Conservation (phyloP, 495 filamentous ascomycete genomes). For the Penicillium cosmopolitanum region DNA sequence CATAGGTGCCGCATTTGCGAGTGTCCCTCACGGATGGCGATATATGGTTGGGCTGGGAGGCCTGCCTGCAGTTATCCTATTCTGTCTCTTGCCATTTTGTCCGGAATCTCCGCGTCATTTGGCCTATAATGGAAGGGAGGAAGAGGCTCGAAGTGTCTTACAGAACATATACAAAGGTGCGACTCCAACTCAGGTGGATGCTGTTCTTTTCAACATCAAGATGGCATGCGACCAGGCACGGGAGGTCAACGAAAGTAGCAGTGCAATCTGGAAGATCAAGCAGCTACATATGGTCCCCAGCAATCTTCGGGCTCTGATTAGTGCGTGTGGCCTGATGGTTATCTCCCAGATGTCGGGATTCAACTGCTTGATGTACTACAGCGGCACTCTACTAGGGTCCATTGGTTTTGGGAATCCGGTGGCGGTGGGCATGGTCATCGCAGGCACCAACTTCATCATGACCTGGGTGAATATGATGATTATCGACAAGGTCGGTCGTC, state of each 20-base stretch:
- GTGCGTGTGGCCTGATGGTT: conserved; percentile 55
- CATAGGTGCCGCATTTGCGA: conserved; percentile 56
- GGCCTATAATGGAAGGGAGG: conserved; percentile 45
- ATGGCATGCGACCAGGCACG: conserved; percentile 43
- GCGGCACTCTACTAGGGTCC: conserved; percentile 53
- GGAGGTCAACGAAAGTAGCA: conserved; percentile 35
- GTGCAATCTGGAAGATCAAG: conserved; percentile 43
- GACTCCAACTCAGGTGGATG: conserved; percentile 41
- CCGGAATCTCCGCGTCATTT: conserved; percentile 59
- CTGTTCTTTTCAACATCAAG: conserved; percentile 39
- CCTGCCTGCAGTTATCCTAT: conserved; percentile 51
- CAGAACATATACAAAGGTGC: conserved; percentile 42
- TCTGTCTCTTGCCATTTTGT: conserved; percentile 47
- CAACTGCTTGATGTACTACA: conserved; percentile 57
- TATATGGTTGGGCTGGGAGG: conserved; percentile 58
- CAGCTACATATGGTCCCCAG: conserved; percentile 50
- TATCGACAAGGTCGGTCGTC: conserved; percentile 52
- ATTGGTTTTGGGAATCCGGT: conserved; percentile 57
- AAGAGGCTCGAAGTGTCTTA: conserved; percentile 44
- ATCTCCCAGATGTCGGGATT: conserved; percentile 53
- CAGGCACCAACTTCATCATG: conserved; percentile 58
- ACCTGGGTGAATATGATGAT: conserved; percentile 54
- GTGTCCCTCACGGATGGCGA: conserved; percentile 53
- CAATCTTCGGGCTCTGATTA: conserved; percentile 53
- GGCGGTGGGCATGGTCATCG: conserved; percentile 54